Base-by-base conservation (phyloP, 1,284 basidiomycete genomes). In the Microbotryomycetes sp. region DNA sequence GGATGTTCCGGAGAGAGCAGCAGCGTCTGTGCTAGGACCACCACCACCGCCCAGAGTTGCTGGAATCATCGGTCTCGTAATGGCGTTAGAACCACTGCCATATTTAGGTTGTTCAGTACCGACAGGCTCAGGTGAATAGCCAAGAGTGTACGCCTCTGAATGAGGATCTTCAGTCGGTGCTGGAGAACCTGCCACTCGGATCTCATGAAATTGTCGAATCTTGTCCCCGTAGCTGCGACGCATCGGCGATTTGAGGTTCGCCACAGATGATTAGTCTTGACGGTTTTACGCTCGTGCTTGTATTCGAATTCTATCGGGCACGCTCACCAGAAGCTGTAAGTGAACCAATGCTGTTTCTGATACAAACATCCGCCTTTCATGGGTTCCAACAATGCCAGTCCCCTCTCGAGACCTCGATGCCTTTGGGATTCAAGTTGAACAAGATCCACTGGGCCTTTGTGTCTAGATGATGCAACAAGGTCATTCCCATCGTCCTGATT, bases 321-420 rank as follows among this genome's bases (percentile, higher is more conserved):
- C 77, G 89, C 87, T 77, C 92, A 91, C 79, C 92, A 94, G 77
- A 94, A 94, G 62, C 89, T 86, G 77, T 94, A 96, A 48, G 92
- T 96, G 79, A 94, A 96, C 92, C 92, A 97, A 46, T 86, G 75
- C 62, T 78, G 74, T 49, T 72, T 74, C 9, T 71, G 69, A 62
- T 79, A 80, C 47, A 80, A 62, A 62, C 79, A 80, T 31, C 73
- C 72, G 2, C 74, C 75, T n/a, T 77, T 74, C 52, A 80, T 67
- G 57, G 79, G 77, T 46, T 74, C 74, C n/a, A 80, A 63, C 7
- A 78, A 31, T 2, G 60, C 64, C 15, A 73, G 56, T 1, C 70
- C 71, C 16, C 59, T 53, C 36, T 68, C 63, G 23, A 71, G 50
- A 4, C 66, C 70, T 4, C 57, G 46, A 23, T 69, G 57, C 28